Percentiles rank a stretch among this genome's conserved stretches.
Evolutionary conservation across 179 eudicot genomes (phyloP).

Genomic region (Carnegiea gigantea): DNA sequence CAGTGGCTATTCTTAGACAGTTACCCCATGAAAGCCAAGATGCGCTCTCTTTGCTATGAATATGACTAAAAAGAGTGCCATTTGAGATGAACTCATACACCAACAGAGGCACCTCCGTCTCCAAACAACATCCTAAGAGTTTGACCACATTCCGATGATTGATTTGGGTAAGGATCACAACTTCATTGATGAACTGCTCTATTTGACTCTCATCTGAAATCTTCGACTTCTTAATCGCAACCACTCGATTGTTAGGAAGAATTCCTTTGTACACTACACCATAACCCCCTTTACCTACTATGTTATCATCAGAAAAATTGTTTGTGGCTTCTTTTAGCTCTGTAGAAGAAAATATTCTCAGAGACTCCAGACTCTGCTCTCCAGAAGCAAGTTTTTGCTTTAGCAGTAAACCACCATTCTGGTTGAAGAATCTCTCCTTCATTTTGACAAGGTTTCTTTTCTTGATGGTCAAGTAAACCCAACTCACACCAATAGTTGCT

Average conservation of each 20-base stretch:
- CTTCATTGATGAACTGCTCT: background rate
- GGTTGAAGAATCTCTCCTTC: background rate
- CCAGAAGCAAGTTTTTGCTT: background rate
- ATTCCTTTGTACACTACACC: background rate
- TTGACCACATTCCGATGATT: background rate
- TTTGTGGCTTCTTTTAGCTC: background rate
- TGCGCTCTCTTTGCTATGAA: background rate
- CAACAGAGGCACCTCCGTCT: background rate
- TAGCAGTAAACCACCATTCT: background rate
- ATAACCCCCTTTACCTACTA: background rate
- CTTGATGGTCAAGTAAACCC: background rate
- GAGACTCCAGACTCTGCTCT: background rate
- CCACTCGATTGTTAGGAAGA: background rate
- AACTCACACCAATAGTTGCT: background rate
- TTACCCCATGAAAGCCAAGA: background rate
- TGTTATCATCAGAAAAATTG: background rate
- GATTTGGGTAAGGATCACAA: background rate
- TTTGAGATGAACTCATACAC: background rate
- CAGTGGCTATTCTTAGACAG: background rate
- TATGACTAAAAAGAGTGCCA: background rate
- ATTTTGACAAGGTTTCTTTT: background rate
- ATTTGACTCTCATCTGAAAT: background rate
- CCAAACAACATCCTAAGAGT: background rate
- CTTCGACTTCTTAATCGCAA: background rate
- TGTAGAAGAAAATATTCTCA: background rate